phyloP scores from a whole-genome alignment of 139 green algal species.

The Deuterostichococcus epilithicus region DNA sequence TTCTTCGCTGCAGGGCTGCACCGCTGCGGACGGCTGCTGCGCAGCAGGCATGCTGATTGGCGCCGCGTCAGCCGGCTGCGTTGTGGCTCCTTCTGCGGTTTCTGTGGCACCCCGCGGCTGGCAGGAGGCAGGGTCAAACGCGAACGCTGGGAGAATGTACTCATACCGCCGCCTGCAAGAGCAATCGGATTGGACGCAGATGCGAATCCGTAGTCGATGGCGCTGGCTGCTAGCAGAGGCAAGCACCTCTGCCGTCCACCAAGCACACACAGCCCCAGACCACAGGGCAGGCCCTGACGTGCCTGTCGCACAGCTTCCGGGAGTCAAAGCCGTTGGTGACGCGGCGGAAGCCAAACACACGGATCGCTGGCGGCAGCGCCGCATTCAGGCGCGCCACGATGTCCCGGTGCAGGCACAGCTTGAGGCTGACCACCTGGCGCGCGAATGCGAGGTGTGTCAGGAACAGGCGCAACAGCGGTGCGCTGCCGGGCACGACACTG shows the following conservation, averaged over 20 bases:
- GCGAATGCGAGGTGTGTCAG: too few species aligned
- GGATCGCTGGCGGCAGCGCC: constrained; percentile 66
- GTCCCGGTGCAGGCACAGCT: constrained; percentile 15
- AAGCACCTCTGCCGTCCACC: too few species aligned
- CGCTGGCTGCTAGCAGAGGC: too few species aligned
- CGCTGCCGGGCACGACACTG: too few species aligned
- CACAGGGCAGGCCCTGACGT: constrained; percentile 28
- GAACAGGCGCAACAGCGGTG: too few species aligned
- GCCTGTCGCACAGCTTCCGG: constrained; percentile 65
- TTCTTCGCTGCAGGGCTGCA: not conserved
- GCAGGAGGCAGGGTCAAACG: constrained; percentile 59
- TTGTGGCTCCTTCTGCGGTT: too few species aligned
- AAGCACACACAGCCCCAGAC: not conserved
- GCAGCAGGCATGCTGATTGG: not conserved
- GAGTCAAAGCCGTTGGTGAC: constrained; percentile 89
- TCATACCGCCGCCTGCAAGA: constrained; percentile 66
- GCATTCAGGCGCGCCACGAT: constrained; percentile 78
- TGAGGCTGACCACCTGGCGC: not conserved
- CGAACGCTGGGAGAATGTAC: constrained; percentile 91
- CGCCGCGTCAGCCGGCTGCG: too few species aligned
- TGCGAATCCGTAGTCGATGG: too few species aligned
- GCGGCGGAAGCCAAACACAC: constrained; percentile 68
- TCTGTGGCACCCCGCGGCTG: not conserved
- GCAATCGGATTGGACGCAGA: not conserved
- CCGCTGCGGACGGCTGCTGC: not conserved